Evolutionary conservation across 805 yeast species (phyloP).

Genomic region (Brettanomyces anomalus): DNA sequence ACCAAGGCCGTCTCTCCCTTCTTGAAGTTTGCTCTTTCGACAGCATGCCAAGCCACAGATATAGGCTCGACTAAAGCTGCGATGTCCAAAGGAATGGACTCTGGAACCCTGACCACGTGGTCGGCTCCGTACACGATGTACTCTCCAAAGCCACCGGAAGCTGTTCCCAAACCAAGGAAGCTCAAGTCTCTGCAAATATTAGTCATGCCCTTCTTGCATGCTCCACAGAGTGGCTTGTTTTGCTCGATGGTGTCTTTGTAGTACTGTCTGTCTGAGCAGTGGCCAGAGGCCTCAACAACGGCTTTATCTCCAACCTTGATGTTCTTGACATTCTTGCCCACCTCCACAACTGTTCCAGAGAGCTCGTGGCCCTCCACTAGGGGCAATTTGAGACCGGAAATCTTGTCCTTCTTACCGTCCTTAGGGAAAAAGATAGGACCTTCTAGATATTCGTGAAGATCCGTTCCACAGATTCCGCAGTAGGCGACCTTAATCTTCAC

Average conservation of each 20-base stretch:
- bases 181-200: slow-evolving; percentile 37
- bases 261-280: slow-evolving; percentile 30
- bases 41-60: slow-evolving; percentile 54
- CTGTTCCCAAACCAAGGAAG: slow-evolving; percentile 41
- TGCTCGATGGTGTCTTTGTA: slow-evolving; percentile 21
- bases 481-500: slow-evolving; percentile 27
- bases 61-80: slow-evolving; percentile 51
- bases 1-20: slow-evolving; percentile 40
- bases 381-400: slow-evolving; percentile 30
- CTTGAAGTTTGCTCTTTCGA: slow-evolving; percentile 35
- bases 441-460: slow-evolving; percentile 45
- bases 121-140: slow-evolving; percentile 28
- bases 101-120: slow-evolving; percentile 27
- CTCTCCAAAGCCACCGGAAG: slow-evolving; percentile 38
- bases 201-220: slow-evolving; percentile 34
- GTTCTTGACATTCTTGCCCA: slow-evolving; percentile 37
- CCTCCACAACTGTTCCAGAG: slow-evolving; percentile 22
- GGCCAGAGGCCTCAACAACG: slow-evolving; percentile 53
- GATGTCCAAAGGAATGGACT: slow-evolving; percentile 24
- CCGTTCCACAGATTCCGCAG: slow-evolving; percentile 62
- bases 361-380: slow-evolving; percentile 29
- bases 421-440: slow-evolving; percentile 51
- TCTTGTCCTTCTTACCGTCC: slow-evolving; percentile 21
- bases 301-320: slow-evolving; percentile 49
- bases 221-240: slow-evolving; percentile 29